Evolutionary conservation across 2,329 filamentous ascomycete genomes (phyloP).

Genomic region (Colletotrichum euphorbiae): DNA sequence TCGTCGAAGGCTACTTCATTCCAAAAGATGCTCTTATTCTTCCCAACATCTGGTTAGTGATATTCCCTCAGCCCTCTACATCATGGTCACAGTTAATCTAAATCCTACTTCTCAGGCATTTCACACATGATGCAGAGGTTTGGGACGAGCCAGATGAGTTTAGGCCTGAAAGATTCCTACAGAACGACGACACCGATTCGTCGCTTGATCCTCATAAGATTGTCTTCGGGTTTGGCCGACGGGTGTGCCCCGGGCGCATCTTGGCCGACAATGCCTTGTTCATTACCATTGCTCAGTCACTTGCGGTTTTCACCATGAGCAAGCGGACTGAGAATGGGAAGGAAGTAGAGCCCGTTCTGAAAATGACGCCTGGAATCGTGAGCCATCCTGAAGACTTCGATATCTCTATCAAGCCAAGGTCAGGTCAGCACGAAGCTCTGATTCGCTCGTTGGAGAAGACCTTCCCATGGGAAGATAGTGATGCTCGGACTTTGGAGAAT

Average conservation of each 20-base stretch:
- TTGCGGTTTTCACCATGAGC: slow-evolving; percentile 59
- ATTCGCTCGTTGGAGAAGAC: slow-evolving; percentile 31
- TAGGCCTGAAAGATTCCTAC: slow-evolving; percentile 50
- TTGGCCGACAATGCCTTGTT: slow-evolving; percentile 41
- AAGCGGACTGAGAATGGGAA: slow-evolving; percentile 51
- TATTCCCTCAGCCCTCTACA: slow-evolving; percentile 42
- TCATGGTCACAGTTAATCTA: accelerated
- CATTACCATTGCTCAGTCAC: slow-evolving; percentile 51
- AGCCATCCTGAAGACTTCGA: slow-evolving; percentile 37
- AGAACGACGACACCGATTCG: slow-evolving; percentile 18
- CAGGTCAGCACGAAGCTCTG: slow-evolving; percentile 30
- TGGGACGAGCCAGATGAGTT: slow-evolving; percentile 61
- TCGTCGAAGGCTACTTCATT: slow-evolving; percentile 36
- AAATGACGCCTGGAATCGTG: slow-evolving; percentile 24
- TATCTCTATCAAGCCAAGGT: slow-evolving; percentile 32
- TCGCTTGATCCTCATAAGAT: slow-evolving; percentile 38
- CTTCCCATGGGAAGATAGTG: slow-evolving; percentile 38
- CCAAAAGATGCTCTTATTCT: slow-evolving; percentile 38
- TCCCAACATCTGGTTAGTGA: slow-evolving; percentile 47
- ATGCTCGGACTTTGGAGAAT: slow-evolving; percentile 15
- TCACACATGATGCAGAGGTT: slow-evolving; percentile 72
- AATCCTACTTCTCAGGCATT: not conserved
- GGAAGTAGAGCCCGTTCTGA: slow-evolving; percentile 45
- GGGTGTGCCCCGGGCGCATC: slow-evolving; percentile 42
- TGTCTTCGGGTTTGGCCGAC: slow-evolving; percentile 42